Evolutionary conservation across 495 filamentous ascomycete species (phyloP).

Genomic region (Niebla homalea): DNA sequence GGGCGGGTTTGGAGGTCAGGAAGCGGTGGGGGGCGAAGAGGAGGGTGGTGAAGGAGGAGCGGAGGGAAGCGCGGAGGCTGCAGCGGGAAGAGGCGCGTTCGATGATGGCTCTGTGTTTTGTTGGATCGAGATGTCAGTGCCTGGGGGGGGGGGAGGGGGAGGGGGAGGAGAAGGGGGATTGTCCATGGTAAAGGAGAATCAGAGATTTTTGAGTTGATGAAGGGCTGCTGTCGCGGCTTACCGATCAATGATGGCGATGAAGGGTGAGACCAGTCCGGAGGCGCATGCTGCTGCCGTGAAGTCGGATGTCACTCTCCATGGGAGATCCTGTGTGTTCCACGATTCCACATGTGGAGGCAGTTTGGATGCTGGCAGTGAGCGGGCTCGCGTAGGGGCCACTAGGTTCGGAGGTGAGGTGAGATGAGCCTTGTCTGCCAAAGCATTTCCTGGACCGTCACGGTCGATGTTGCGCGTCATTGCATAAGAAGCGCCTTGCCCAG

Average conservation of each 20-base stretch:
- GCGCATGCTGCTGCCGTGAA: constrained; percentile 57
- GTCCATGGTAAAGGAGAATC: not conserved
- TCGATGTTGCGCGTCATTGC: constrained; percentile 10
- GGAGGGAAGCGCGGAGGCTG: constrained; percentile 55
- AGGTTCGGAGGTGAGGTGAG: constrained; percentile 8
- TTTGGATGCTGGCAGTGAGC: not conserved
- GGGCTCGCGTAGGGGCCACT: constrained; percentile 1
- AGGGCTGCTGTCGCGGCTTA: constrained; percentile 25
- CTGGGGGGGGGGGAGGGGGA: too few species aligned
- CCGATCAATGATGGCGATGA: constrained; percentile 89
- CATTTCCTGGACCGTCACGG: constrained; percentile 2
- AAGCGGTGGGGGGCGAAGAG: constrained; percentile 54
- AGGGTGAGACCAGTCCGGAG: constrained; percentile 69
- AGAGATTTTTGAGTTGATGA: not conserved
- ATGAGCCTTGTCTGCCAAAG: constrained; percentile 1
- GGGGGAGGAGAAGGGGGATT: too few species aligned
- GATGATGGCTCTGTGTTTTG: constrained; percentile 86
- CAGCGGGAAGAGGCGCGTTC: constrained; percentile 81
- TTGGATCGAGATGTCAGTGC: too few species aligned
- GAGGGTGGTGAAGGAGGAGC: constrained; percentile 47
- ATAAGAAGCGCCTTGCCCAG: not conserved
- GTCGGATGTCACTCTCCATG: constrained; percentile 59
- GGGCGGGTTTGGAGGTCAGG: constrained; percentile 68
- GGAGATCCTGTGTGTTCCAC: constrained; percentile 72
- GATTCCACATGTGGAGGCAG: constrained; percentile 17